A percentile compares a stretch with the other conserved stretches of the same genome.
Conservation (phyloP, 176 grass and related monocot genomes). For the Carex myosuroides region DNA sequence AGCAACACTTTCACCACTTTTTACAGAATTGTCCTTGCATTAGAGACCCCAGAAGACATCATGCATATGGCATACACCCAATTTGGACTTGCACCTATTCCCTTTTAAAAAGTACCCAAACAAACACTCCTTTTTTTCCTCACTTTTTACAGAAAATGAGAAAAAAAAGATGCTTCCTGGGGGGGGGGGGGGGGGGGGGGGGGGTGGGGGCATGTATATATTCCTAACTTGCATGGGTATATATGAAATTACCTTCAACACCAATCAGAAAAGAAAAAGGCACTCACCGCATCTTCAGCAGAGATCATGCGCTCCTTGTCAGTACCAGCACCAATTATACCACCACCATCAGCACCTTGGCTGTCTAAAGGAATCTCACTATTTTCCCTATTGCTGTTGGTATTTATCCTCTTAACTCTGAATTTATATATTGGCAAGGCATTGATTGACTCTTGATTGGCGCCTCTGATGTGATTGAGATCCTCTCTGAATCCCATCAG, state of each 20-base stretch:
- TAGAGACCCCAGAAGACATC: not conserved
- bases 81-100: not conserved
- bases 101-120: not conserved
- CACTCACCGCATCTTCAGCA: slow-evolving; percentile 61
- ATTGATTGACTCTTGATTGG: slow-evolving; percentile 59
- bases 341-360: slow-evolving; percentile 37
- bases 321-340: slow-evolving; percentile 28
- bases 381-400: slow-evolving; percentile 6
- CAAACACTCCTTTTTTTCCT: not conserved
- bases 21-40: not conserved
- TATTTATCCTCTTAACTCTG: slow-evolving; percentile 33
- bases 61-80: not conserved
- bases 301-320: slow-evolving; percentile 41
- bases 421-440: slow-evolving; percentile 74
- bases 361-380: slow-evolving; percentile 34
- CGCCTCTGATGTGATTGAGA: slow-evolving; percentile 51
- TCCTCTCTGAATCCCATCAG: slow-evolving; percentile 70
- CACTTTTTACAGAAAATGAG: not conserved
- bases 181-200: too few species aligned
- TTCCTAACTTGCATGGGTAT: not conserved
- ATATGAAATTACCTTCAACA: not conserved
- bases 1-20: not conserved
- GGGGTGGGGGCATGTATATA: not conserved
- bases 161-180: not conserved
- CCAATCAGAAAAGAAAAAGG: not conserved